Evolutionary conservation across 2,329 filamentous ascomycete species (phyloP).

Genomic region (Ustilaginoidea virens): DNA sequence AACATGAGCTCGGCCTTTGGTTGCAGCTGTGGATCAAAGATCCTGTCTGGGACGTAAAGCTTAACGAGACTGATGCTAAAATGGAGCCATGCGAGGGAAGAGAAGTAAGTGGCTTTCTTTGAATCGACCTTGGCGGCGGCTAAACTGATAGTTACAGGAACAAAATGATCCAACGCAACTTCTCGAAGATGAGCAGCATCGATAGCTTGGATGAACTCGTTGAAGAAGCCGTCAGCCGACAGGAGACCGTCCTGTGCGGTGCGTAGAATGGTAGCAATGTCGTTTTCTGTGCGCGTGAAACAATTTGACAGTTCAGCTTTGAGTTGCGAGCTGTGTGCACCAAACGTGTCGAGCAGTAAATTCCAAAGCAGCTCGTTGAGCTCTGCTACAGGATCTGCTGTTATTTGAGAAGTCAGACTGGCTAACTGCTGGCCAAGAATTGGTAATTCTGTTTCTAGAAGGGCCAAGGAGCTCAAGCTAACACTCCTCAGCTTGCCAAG

Average conservation of each 20-base stretch:
- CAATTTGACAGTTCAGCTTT: conserved; percentile 13
- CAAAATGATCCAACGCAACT: conserved; percentile 25
- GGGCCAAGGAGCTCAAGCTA: conserved; percentile 41
- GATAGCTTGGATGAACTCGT: conserved; percentile 11
- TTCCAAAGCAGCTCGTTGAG: conserved; percentile 33
- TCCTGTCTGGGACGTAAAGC: conserved; percentile 72
- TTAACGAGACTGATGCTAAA: conserved; percentile 60
- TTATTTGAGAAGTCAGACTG: conserved; percentile 30
- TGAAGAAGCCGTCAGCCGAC: conserved; percentile 7
- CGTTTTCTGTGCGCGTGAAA: conserved; percentile 11
- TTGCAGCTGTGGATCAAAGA: conserved; percentile 65
- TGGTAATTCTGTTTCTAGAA: conserved; percentile 51
- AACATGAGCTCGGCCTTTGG: conserved; percentile 50
- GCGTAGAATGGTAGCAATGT: conserved; percentile 4
- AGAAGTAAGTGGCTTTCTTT: conserved; percentile 14
- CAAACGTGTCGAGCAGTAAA: conserved; percentile 26
- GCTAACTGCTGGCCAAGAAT: conserved; percentile 40
- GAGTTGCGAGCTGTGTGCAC: conserved; percentile 20
- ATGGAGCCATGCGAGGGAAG: conserved; percentile 52
- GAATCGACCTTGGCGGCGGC: conserved; percentile 11
- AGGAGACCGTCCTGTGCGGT: conserved; percentile 4
- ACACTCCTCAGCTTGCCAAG: conserved; percentile 35
- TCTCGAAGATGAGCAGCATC: conserved; percentile 20
- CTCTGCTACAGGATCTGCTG: conserved; percentile 30
- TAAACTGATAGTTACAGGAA: conserved; percentile 30